A percentile compares a stretch with the other conserved stretches of the same genome.
phyloP scores from a whole-genome alignment of 2,329 filamentous ascomycete species.

The Endoconidiophora polonica region DNA sequence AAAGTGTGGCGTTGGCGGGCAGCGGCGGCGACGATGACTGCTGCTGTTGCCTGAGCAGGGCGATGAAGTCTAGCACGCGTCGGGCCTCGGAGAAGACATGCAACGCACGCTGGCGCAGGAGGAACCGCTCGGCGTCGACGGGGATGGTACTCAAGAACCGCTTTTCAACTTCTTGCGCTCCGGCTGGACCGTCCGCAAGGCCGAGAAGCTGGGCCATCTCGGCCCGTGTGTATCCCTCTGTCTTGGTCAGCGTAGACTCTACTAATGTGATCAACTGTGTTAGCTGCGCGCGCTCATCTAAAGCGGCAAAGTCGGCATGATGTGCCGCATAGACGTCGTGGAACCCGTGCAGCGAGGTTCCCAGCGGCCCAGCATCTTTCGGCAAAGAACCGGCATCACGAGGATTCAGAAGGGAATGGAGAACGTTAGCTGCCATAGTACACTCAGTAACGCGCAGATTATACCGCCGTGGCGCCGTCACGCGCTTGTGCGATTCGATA shows the following conservation, averaged over 20 bases:
- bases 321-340: slow-evolving; percentile 62
- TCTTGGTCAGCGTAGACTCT: slow-evolving; percentile 53
- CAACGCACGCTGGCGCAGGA: slow-evolving; percentile 68
- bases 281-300: slow-evolving; percentile 3
- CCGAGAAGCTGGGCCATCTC: slow-evolving; percentile 62
- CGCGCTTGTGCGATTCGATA: slow-evolving; percentile 84
- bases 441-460: slow-evolving; percentile 94
- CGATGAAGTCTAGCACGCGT: slow-evolving; percentile 69
- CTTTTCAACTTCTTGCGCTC: slow-evolving; percentile 48
- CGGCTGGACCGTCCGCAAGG: slow-evolving; percentile 36
- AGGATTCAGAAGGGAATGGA: slow-evolving; percentile 39
- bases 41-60: slow-evolving; percentile 40
- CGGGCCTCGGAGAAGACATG: slow-evolving; percentile 86
- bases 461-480: slow-evolving; percentile 85
- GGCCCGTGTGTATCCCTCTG: slow-evolving; percentile 74
- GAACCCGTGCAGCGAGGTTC: slow-evolving; percentile 70
- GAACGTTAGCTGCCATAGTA: slow-evolving; percentile 63
- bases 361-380: slow-evolving; percentile 64
- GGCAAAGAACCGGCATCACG: slow-evolving; percentile 45
- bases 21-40: slow-evolving; percentile 16
- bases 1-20: slow-evolving; percentile 38
- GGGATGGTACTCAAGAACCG: slow-evolving; percentile 73
- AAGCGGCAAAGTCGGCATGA: slow-evolving; percentile 23
- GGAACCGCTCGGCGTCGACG: slow-evolving; percentile 73
- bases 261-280: slow-evolving; percentile 18